These are phyloP conservation scores for Zygoascus meyerae DNA, from an alignment of 1,139 yeast genomes.

Conservation along the genomic window DNA sequence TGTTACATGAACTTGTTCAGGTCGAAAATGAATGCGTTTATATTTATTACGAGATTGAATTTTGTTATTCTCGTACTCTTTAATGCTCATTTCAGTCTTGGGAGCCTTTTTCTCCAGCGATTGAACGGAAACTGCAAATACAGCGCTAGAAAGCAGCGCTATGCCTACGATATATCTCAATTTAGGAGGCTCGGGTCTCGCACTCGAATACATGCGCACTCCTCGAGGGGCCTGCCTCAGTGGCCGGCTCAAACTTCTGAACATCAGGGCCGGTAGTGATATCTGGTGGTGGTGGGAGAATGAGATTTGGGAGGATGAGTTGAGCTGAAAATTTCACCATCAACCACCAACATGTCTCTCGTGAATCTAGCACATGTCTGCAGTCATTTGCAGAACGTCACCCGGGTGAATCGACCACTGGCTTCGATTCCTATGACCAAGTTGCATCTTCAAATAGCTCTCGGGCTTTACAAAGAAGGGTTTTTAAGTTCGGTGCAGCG, in stretches of 20 bases:
- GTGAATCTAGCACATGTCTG: constrained; percentile 80
- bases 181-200: constrained; percentile 28
- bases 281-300: constrained; percentile 2
- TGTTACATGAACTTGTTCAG: constrained; percentile 65
- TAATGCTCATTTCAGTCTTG: constrained; percentile 32
- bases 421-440: constrained; percentile 84
- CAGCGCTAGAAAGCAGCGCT: constrained; percentile 37
- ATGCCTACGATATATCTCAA: constrained; percentile 30
- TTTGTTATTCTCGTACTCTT: constrained; percentile 11
- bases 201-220: constrained; percentile 12
- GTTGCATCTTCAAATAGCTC: constrained; percentile 74
- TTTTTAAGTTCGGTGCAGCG: constrained; percentile 76
- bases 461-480: constrained; percentile 86
- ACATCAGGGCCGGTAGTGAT: neutral
- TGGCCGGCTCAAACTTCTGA: neutral
- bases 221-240: neutral
- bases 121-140: constrained; percentile 48
- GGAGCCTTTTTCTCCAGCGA: constrained; percentile 43
- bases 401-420: constrained; percentile 63
- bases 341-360: constrained; percentile 55
- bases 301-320: neutral
- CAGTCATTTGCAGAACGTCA: constrained; percentile 84
- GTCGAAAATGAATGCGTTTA: constrained; percentile 42
- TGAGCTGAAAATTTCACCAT: constrained; percentile 3
- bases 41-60: neutral